phyloP scores from a whole-genome alignment of 106 monocot species.

The Iris macrosiphon region DNA sequence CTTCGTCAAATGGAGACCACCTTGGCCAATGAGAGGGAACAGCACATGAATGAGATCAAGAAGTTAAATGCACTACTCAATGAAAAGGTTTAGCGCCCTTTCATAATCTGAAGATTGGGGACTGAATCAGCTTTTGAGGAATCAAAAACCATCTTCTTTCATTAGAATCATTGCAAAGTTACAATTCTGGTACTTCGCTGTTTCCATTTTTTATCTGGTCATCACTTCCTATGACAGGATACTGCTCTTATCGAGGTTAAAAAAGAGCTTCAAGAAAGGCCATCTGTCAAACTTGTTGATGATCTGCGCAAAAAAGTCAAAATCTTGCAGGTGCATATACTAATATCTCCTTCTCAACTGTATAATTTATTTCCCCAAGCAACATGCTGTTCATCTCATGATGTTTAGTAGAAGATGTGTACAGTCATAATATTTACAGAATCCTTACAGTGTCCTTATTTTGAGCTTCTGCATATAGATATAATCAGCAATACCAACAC shows the following conservation, averaged over 20 bases:
- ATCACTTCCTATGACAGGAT: slow-evolving; percentile 46
- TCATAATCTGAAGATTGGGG: no score
- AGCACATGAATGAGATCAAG: slow-evolving; percentile 78
- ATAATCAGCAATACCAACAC: no score
- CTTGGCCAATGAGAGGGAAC: slow-evolving; percentile 73
- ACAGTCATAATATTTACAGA: no score
- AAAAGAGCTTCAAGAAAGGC: slow-evolving; percentile 90
- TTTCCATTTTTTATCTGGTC: not conserved
- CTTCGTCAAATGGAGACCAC: slow-evolving; percentile 77
- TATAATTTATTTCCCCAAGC: not conserved
- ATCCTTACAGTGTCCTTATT: no score
- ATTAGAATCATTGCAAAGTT: no score
- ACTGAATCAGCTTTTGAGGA: no score
- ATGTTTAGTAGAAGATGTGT: not conserved
- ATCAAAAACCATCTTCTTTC: no score
- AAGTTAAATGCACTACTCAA: slow-evolving; percentile 66
- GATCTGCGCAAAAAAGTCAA: slow-evolving; percentile 92
- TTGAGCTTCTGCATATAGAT: no score
- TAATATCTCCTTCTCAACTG: not conserved
- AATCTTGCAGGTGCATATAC: slow-evolving; percentile 80
- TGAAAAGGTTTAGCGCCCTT: slow-evolving; percentile 83
- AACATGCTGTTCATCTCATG: not conserved
- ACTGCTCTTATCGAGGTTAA: slow-evolving; percentile 47
- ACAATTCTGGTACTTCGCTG: not conserved
- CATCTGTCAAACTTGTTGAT: slow-evolving; percentile 78